These are phyloP conservation scores for Penicillium decumbens DNA, from an alignment of 2,329 filamentous ascomycete species.

Conservation along the genomic window DNA sequence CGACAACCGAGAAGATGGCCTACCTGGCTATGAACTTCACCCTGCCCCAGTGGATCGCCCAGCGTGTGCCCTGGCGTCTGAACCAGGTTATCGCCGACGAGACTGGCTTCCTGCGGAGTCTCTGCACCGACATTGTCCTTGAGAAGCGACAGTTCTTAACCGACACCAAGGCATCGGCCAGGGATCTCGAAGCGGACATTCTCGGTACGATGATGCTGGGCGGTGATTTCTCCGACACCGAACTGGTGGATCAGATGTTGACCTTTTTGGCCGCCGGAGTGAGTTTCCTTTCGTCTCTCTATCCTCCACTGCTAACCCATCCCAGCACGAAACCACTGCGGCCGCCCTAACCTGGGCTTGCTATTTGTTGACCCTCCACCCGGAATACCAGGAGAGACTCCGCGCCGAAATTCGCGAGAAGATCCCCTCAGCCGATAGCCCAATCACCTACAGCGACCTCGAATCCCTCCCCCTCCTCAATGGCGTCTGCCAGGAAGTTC, in stretches of 20 bases:
- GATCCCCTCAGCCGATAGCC: slow-evolving; percentile 39
- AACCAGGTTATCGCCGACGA: slow-evolving; percentile 31
- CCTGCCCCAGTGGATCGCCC: slow-evolving; percentile 50
- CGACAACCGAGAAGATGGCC: slow-evolving; percentile 41
- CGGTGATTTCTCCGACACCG: slow-evolving; percentile 37
- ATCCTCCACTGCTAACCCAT: slow-evolving; percentile 6
- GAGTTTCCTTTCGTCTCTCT: slow-evolving; percentile 3
- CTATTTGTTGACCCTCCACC: slow-evolving; percentile 51
- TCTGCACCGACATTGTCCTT: slow-evolving; percentile 34
- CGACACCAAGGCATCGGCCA: slow-evolving; percentile 35
- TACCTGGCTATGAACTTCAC: slow-evolving; percentile 45
- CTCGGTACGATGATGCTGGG: slow-evolving; percentile 38
- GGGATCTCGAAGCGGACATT: slow-evolving; percentile 37
- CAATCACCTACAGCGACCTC: slow-evolving; percentile 41
- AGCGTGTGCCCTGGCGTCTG: slow-evolving; percentile 41
- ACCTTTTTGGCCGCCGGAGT: slow-evolving; percentile 42
- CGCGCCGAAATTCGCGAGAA: slow-evolving; percentile 48
- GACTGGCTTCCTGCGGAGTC: slow-evolving; percentile 28
- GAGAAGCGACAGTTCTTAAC: slow-evolving; percentile 31
- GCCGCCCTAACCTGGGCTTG: slow-evolving; percentile 52
- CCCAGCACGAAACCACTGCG: slow-evolving; percentile 53
- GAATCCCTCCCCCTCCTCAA: slow-evolving; percentile 72
- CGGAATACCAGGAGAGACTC: slow-evolving; percentile 46
- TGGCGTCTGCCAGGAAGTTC: slow-evolving; percentile 70
- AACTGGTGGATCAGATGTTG: slow-evolving; percentile 42